Evolutionary conservation across 495 filamentous ascomycete genomes (phyloP).

Genomic region (Penicillium subrubescens): DNA sequence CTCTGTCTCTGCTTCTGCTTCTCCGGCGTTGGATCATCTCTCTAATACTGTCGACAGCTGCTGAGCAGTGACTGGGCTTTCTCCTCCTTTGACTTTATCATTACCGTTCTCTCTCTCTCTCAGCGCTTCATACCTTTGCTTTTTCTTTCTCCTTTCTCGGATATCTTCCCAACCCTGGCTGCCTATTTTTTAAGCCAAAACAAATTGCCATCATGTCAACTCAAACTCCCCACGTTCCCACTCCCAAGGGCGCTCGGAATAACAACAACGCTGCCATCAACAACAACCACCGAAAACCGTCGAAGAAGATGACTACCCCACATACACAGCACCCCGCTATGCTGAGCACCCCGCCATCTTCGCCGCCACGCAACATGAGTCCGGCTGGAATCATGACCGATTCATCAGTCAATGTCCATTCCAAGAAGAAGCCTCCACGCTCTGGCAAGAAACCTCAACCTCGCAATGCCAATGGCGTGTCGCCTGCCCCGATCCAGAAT

Average conservation of each 20-base stretch:
- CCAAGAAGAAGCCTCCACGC: slow-evolving; percentile 44
- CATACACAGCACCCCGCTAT: slow-evolving; percentile 31
- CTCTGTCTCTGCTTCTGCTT: slow-evolving; percentile 16
- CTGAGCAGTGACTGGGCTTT: slow-evolving; percentile 40
- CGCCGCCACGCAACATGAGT: slow-evolving; percentile 43
- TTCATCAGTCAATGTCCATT: slow-evolving; percentile 33
- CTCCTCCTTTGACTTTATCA: slow-evolving; percentile 20
- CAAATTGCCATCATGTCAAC: slow-evolving; percentile 44
- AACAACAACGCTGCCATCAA: slow-evolving; percentile 12
- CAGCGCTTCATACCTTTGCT: slow-evolving; percentile 6
- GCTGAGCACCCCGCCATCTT: slow-evolving; percentile 49
- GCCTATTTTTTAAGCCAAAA: slow-evolving; percentile 50
- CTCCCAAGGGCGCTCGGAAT: slow-evolving; percentile 41
- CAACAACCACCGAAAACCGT: slow-evolving; percentile 36
- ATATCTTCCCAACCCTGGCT: slow-evolving; percentile 37
- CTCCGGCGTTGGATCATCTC: slow-evolving; percentile 18
- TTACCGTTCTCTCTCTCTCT: slow-evolving; percentile 6
- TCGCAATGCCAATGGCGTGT: slow-evolving; percentile 23
- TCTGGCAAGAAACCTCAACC: slow-evolving; percentile 44
- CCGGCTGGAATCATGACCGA: slow-evolving; percentile 37
- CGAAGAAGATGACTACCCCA: slow-evolving; percentile 41
- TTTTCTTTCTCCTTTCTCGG: slow-evolving; percentile 22
- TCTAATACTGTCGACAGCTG: slow-evolving; percentile 35
- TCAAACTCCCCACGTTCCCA: slow-evolving; percentile 41
- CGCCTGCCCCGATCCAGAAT: slow-evolving; percentile 26